These are phyloP conservation scores for Sambucus nigra DNA, from an alignment of 129 eudicot species.

Conservation along the genomic window DNA sequence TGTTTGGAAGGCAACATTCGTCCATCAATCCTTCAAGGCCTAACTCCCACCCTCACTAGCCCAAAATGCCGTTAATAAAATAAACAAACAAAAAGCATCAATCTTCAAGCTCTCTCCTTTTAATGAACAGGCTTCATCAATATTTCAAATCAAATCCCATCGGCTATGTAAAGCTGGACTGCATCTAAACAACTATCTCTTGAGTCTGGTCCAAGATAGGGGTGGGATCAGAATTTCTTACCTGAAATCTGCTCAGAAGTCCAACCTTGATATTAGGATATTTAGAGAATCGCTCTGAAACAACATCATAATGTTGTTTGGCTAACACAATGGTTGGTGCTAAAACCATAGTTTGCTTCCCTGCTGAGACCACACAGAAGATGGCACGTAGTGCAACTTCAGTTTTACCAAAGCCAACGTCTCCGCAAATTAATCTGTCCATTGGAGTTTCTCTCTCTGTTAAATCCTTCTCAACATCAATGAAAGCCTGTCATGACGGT, in stretches of 20 bases:
- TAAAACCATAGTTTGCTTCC: constrained; percentile 91
- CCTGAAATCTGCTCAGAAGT: constrained; percentile 98
- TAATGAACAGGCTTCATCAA: neutral
- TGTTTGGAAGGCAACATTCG: neutral
- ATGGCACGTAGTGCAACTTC: constrained; percentile 96
- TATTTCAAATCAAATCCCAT: neutral
- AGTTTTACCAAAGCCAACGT: constrained; percentile 96
- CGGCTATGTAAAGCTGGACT: neutral
- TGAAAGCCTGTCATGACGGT: constrained; percentile 54
- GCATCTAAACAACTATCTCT: constrained; percentile 1
- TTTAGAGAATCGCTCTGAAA: constrained; percentile 72
- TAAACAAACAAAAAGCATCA: neutral
- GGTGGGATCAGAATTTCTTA: constrained; percentile 15
- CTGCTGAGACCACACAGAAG: constrained; percentile 76
- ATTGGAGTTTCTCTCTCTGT: constrained; percentile 90
- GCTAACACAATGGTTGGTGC: constrained; percentile 97
- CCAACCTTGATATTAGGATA: constrained; percentile 72
- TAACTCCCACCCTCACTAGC: no score
- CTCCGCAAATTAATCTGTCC: constrained; percentile 95
- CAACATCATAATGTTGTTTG: constrained; percentile 80
- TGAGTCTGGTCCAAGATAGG: neutral
- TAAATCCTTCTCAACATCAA: constrained; percentile 85
- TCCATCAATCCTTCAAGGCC: no score
- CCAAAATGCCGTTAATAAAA: neutral
- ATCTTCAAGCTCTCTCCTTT: neutral